phyloP scores from a whole-genome alignment of 208 protist genomes.

The Angomonas ambiguus region DNA sequence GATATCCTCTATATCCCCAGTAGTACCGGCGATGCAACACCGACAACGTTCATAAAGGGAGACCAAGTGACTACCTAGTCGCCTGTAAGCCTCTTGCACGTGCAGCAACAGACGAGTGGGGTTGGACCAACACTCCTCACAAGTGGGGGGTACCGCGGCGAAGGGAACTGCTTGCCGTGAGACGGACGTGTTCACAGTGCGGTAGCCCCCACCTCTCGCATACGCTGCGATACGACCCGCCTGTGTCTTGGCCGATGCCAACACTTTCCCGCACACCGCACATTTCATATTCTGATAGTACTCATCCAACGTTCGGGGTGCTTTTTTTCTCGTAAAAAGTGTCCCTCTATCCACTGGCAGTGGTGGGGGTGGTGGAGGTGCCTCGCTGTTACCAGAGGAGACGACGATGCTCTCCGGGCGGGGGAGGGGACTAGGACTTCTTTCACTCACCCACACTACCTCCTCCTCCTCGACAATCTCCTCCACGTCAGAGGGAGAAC shows the following conservation, averaged over 20 bases:
- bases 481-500: neutral
- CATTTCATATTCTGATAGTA: constrained; percentile 39
- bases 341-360: neutral
- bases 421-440: neutral
- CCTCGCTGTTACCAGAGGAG: neutral
- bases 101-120: constrained; percentile 17
- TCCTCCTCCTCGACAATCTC: constrained; percentile 14
- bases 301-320: constrained; percentile 30
- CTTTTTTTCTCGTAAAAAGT: neutral
- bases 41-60: constrained; percentile 22
- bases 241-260: constrained; percentile 27
- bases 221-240: neutral
- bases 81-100: constrained; percentile 18
- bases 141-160: constrained; percentile 31
- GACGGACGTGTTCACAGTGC: neutral
- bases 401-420: constrained; percentile 2
- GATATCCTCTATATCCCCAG: constrained; percentile 38
- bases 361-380: neutral
- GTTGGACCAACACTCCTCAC: constrained; percentile 36
- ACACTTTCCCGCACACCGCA: constrained; percentile 28
- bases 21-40: constrained; percentile 28
- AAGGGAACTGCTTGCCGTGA: neutral
- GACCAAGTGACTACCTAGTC: constrained; percentile 18
- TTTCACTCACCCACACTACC: constrained; percentile 23
- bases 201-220: neutral